These are phyloP conservation scores for Hondaea fermentalgiana DNA, from an alignment of 108 stramenopile species.

Conservation along the genomic window DNA sequence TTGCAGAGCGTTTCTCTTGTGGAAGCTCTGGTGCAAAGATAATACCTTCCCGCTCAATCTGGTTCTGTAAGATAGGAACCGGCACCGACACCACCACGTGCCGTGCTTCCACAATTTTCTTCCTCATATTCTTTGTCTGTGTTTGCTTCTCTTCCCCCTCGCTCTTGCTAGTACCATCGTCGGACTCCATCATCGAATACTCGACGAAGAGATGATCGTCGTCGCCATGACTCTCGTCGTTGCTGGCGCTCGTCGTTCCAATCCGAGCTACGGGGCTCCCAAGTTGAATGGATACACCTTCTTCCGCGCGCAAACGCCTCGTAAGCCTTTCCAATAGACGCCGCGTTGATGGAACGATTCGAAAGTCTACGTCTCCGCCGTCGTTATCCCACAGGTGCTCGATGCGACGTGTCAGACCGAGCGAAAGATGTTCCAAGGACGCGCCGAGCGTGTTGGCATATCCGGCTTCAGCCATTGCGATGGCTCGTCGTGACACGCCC, in stretches of 20 bases:
- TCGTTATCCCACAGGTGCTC: neutral
- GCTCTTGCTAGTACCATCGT: neutral
- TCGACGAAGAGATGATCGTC: neutral
- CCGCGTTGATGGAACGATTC: neutral
- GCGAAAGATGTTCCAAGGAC: neutral
- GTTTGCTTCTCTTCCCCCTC: too few species aligned
- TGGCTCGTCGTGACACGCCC: neutral
- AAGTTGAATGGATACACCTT: neutral
- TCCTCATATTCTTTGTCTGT: too few species aligned
- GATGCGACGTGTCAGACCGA: neutral
- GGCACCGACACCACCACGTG: neutral
- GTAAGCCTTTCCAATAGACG: neutral
- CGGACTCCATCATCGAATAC: neutral
- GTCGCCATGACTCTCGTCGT: too few species aligned
- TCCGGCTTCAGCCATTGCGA: constrained; percentile 8
- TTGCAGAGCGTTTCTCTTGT: neutral
- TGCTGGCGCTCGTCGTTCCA: too few species aligned
- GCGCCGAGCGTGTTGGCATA: neutral
- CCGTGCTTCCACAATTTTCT: neutral
- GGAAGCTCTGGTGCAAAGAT: neutral
- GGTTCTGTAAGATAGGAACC: neutral
- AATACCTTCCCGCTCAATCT: neutral
- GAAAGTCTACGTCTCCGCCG: neutral
- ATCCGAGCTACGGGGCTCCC: neutral
- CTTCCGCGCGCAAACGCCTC: neutral